Percentiles rank a stretch among this genome's conserved stretches.
phyloP scores from a whole-genome alignment of 2,329 filamentous ascomycete species.

The Tolypocladium sp. region DNA sequence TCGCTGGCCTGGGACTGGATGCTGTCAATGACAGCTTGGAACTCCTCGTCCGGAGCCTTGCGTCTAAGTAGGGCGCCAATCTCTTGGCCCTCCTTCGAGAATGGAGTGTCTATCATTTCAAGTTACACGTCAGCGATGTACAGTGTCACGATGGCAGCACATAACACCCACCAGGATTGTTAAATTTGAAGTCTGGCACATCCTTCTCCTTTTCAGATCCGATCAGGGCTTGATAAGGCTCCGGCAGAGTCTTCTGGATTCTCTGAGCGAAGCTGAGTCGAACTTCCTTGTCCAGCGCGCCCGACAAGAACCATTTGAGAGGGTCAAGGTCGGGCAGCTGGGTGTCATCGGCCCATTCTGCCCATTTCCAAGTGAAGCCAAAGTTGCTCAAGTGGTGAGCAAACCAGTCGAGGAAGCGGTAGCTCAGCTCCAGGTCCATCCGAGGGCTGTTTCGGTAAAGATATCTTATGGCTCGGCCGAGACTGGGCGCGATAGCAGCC shows the following conservation, averaged over 20 bases:
- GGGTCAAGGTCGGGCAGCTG: constrained; percentile 69
- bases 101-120: constrained; percentile 56
- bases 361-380: constrained; percentile 99
- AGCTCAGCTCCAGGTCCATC: constrained; percentile 78
- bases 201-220: constrained; percentile 86
- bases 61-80: constrained; percentile 70
- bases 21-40: constrained; percentile 69
- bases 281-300: constrained; percentile 92
- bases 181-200: constrained; percentile 91
- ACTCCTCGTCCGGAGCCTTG: constrained; percentile 78
- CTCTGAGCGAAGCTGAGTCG: constrained; percentile 91
- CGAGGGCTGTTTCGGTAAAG: constrained; percentile 74
- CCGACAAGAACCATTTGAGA: constrained; percentile 86
- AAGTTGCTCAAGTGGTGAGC: constrained; percentile 97
- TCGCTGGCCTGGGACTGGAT: constrained; percentile 74
- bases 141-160: not conserved
- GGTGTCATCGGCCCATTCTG: constrained; percentile 88
- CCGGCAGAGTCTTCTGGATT: constrained; percentile 86
- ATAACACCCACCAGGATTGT: constrained; percentile 53
- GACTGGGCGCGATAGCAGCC: constrained; percentile 87
- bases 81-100: constrained; percentile 74
- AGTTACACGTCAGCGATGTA: not conserved
- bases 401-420: constrained; percentile 96
- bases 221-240: constrained; percentile 73
- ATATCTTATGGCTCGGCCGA: constrained; percentile 87